Conservation (phyloP, 306 rosid species). For the Dalbergia cultrata region DNA sequence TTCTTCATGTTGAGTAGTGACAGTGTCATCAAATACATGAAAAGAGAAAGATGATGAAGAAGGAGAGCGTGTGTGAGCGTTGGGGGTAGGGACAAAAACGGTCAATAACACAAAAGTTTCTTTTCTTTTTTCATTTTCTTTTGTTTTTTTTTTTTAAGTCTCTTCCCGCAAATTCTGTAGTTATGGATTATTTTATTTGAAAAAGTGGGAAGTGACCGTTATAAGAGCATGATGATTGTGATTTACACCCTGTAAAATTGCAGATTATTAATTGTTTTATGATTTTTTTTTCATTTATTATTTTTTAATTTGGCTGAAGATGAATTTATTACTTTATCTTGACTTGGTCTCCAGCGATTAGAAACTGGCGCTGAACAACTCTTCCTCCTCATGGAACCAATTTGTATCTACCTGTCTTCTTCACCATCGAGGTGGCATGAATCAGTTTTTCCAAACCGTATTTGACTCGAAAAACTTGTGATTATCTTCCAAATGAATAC, state of each 20-base stretch:
- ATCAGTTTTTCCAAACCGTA: no score
- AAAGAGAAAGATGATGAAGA: slow-evolving; percentile 26
- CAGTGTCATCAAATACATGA: slow-evolving; percentile 18
- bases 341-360: not conserved
- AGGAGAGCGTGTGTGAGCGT: slow-evolving; percentile 37
- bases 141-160: not conserved
- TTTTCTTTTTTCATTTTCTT: not conserved
- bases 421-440: no score
- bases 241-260: slow-evolving; percentile 57
- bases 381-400: no score
- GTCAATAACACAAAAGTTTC: slow-evolving; percentile 41
- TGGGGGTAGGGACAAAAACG: slow-evolving; percentile 61
- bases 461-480: no score
- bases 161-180: not conserved
- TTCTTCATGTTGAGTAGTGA: not conserved
- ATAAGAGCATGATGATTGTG: slow-evolving; percentile 23
- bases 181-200: slow-evolving; percentile 21
- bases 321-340: no score
- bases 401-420: no score
- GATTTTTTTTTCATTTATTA: not conserved
- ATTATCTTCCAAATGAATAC: no score
- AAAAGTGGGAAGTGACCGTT: slow-evolving; percentile 68
- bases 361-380: not conserved
- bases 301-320: not conserved
- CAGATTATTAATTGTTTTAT: not conserved